Percentiles rank a stretch among this genome's conserved stretches.
Evolutionary conservation across 257 asterid genomes (phyloP).

Genomic region (Plantago major): DNA sequence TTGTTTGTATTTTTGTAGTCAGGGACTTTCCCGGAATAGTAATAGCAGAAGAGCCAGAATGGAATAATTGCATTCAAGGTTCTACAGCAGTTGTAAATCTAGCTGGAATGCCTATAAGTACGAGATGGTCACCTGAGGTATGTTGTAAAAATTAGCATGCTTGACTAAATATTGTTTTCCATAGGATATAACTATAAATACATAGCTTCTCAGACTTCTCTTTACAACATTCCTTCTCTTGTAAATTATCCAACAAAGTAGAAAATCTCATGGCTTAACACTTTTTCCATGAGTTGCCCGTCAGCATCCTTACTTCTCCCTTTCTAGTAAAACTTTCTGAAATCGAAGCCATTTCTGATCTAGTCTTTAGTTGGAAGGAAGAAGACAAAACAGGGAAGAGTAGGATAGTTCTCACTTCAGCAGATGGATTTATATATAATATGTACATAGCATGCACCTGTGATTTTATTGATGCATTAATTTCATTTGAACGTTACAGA

Average conservation of each 20-base stretch:
- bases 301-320: too few relatives aligned
- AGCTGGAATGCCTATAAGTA: conserved; percentile 89
- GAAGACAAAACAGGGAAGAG: too few relatives aligned
- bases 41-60: conserved; percentile 78
- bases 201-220: background rate
- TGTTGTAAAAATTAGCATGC: background rate
- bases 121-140: conserved; percentile 95
- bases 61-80: conserved; percentile 74
- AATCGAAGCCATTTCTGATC: too few relatives aligned
- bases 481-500: conserved; percentile 40
- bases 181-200: too few relatives aligned
- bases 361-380: too few relatives aligned
- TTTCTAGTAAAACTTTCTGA: too few relatives aligned
- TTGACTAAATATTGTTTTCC: too few relatives aligned
- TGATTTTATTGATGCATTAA: conserved; percentile 1
- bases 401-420: background rate
- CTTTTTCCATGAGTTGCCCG: too few relatives aligned
- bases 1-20: conserved; percentile 32
- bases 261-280: too few relatives aligned
- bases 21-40: conserved; percentile 67
- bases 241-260: too few relatives aligned
- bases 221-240: background rate
- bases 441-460: background rate
- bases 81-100: conserved; percentile 91
- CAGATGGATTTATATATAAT: background rate